Percentiles rank a stretch among this genome's conserved stretches.
Evolutionary conservation across 202 grass and related monocot species (phyloP).

Genomic region (Digitaria exilis): DNA sequence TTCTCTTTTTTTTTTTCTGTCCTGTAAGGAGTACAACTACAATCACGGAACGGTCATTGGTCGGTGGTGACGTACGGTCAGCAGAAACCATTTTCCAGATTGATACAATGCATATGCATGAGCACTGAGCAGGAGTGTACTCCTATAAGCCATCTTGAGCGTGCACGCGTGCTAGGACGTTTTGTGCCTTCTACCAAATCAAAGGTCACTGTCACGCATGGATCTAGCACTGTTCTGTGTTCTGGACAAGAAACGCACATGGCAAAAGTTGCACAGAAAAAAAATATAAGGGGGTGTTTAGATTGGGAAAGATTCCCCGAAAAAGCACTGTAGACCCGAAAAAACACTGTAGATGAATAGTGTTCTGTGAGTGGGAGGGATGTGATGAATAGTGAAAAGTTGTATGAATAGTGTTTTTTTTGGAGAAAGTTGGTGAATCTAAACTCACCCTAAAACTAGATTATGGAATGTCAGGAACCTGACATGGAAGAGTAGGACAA

Average conservation of each 20-base stretch:
- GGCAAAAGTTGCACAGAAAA: not conserved
- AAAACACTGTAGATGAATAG: too few relatives aligned
- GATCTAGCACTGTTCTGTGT: slow-evolving; percentile 8
- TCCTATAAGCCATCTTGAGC: not conserved
- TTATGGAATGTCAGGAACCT: slow-evolving; percentile 1
- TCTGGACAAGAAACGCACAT: slow-evolving; percentile 32
- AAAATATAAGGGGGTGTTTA: too few relatives aligned
- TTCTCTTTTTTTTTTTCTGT: not conserved
- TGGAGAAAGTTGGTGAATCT: too few relatives aligned
- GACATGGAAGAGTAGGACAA: slow-evolving; percentile 33
- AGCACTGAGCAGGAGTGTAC: too few relatives aligned
- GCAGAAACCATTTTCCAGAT: slow-evolving; percentile 4
- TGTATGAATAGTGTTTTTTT: too few relatives aligned
- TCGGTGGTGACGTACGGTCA: slow-evolving; percentile 25
- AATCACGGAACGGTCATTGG: not conserved
- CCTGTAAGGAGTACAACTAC: not conserved
- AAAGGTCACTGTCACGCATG: not conserved
- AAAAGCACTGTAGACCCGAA: too few relatives aligned
- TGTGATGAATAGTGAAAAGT: too few relatives aligned
- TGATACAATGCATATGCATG: not conserved
- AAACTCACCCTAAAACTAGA: too few relatives aligned
- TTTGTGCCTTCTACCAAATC: slow-evolving; percentile 16
- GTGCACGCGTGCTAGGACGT: slow-evolving; percentile 34
- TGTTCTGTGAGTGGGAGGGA: too few relatives aligned
- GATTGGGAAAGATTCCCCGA: too few relatives aligned